These are phyloP conservation scores for Neofusicoccum sp. DNA, from an alignment of 2,329 filamentous ascomycete genomes.

Conservation along the genomic window DNA sequence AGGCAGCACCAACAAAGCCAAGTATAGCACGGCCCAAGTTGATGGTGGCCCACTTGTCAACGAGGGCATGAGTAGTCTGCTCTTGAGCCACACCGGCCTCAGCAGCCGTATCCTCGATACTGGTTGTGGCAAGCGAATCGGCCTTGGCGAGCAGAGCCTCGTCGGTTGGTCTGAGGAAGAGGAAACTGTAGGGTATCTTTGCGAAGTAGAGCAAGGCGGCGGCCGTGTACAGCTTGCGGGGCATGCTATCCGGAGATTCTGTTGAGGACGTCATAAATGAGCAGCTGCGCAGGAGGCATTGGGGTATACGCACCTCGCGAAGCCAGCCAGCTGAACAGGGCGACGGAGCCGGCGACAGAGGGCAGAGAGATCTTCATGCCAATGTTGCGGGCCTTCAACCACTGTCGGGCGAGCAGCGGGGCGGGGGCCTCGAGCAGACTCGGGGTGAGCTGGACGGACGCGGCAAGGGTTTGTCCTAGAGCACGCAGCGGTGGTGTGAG, in stretches of 20 bases:
- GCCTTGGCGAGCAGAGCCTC: conserved; percentile 47
- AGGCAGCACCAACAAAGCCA: conserved; percentile 22
- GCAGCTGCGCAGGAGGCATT: neutral
- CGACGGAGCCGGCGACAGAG: conserved; percentile 37
- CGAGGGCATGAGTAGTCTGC: conserved; percentile 51
- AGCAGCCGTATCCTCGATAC: conserved; percentile 37
- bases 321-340: conserved; percentile 48
- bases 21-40: conserved; percentile 48
- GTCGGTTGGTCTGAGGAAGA: conserved; percentile 50
- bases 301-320: conserved; percentile 33
- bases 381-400: conserved; percentile 44
- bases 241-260: conserved; percentile 30
- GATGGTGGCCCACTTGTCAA: conserved; percentile 57
- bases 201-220: conserved; percentile 47
- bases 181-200: conserved; percentile 54
- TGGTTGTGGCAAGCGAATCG: conserved; percentile 24
- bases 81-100: conserved; percentile 38
- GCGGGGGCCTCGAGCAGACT: conserved; percentile 56
- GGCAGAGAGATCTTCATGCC: conserved; percentile 31
- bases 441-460: conserved; percentile 50
- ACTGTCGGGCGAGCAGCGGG: conserved; percentile 56
- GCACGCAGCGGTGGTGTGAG: neutral
- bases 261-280: neutral
- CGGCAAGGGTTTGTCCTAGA: conserved; percentile 34
- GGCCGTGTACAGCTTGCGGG: conserved; percentile 45